A percentile compares a stretch with the other conserved stretches of the same genome.
Evolutionary conservation across 192 early-diverging fungal species (phyloP).

Genomic region (Gigaspora rosea): DNA sequence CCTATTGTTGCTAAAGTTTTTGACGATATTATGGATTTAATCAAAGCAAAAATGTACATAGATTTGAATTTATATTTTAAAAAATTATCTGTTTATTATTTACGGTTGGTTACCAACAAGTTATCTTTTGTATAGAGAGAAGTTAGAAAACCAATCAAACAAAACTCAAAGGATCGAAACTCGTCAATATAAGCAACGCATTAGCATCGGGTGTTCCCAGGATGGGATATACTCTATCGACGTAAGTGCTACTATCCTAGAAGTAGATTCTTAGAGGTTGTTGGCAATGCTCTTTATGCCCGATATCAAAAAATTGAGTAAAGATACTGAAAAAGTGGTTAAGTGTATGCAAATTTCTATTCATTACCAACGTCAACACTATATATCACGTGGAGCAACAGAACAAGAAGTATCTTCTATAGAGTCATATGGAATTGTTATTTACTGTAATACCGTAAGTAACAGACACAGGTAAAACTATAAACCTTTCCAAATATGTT

Average conservation of each 20-base stretch:
- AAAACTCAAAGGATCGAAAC: constrained; percentile 26
- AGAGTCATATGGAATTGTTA: constrained; percentile 26
- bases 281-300: neutral
- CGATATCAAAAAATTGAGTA: constrained; percentile 5
- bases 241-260: constrained; percentile 23
- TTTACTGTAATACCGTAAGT: constrained; percentile 30
- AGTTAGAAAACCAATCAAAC: constrained; percentile 19
- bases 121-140: constrained; percentile 14
- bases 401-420: constrained; percentile 28
- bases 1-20: constrained; percentile 25
- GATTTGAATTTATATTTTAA: constrained; percentile 6
- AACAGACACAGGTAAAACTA: neutral
- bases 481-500: no score
- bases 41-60: constrained; percentile 15
- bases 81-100: constrained; percentile 13
- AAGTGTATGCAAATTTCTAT: constrained; percentile 32
- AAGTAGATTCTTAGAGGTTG: constrained; percentile 24
- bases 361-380: constrained; percentile 26
- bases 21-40: constrained; percentile 26
- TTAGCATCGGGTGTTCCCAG: constrained; percentile 28
- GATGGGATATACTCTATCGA: constrained; percentile 22
- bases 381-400: constrained; percentile 28
- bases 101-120: neutral
- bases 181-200: constrained; percentile 20
- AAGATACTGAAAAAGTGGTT: constrained; percentile 24